Conservation (phyloP, 1,139 yeast genomes). For the Pichia sp. region DNA sequence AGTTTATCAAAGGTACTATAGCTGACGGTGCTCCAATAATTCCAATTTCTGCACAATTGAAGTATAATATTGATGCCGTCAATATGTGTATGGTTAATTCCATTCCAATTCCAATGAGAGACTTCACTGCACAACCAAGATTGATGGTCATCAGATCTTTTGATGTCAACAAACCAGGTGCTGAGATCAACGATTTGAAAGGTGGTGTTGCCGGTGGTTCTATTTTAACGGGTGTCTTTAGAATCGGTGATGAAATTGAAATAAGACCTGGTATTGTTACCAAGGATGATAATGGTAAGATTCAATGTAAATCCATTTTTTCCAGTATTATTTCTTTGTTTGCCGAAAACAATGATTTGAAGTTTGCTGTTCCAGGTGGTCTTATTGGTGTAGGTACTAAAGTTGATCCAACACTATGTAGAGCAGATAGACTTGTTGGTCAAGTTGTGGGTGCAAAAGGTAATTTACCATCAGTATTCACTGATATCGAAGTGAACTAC, state of each 20-base stretch:
- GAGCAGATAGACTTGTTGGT: conserved; percentile 98
- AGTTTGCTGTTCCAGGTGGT: conserved; percentile 99
- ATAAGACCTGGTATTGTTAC: conserved; percentile 98
- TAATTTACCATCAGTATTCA: conserved; percentile 88
- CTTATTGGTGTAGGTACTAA: conserved; percentile 99
- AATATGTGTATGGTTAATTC: conserved; percentile 92
- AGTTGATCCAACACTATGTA: conserved; percentile 97
- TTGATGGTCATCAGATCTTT: conserved; percentile 96
- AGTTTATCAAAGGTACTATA: conserved; percentile 93
- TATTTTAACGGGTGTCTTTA: conserved; percentile 92
- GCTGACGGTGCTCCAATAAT: conserved; percentile 99
- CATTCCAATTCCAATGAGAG: conserved; percentile 95
- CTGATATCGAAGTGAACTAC: conserved; percentile 95
- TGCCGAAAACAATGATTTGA: conserved; percentile 96
- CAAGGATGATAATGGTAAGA: conserved; percentile 79
- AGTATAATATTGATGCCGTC: conserved; percentile 97
- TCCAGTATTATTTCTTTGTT: conserved; percentile 89
- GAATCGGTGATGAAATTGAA: conserved; percentile 96
- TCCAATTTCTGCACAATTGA: conserved; percentile 97
- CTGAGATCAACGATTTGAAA: conserved; percentile 92
- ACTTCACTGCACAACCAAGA: conserved; percentile 87
- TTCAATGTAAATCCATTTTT: conserved; percentile 93
- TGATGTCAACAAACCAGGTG: conserved; percentile 98
- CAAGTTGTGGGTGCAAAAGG: conserved; percentile 99
- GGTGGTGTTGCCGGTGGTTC: conserved; percentile 99